Evolutionary conservation across 441 rosid genomes (phyloP), one percentile per base, ranked within the genome.

Genomic region (Adansonia grandidieri): DNA sequence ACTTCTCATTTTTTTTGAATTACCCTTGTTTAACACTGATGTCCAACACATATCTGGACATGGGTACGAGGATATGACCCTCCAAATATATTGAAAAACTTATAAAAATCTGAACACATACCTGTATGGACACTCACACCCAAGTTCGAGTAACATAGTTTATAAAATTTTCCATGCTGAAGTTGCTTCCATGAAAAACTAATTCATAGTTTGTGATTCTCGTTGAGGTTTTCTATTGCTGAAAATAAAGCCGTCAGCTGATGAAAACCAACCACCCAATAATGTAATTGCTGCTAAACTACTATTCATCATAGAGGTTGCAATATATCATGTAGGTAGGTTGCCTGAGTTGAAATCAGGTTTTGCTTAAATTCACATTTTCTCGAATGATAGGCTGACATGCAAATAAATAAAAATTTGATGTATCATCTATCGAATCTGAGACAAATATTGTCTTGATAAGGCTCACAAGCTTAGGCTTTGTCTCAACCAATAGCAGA

Each of bases 221-320:
- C 22, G 28, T 45, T 5, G 72, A 20, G 56, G 54, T 14, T 15
- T 44, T 45, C 28, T 6, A 13, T 69, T 13, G 58, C 57, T 48
- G 57, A 69, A 24, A 48, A 13, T 69, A 22, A 47, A 47, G 73
- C 20, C 42, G 22, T 45, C 20, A 48, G 22, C 44, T 22, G 11
- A 13, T 22, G 17, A 17, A 9, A 22, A 9, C 64, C 8, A 14
- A 68, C 40, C 73, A 20, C 28, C 57, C 5, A 6, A 69, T 48
- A 47, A 20, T 69, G 22, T 20, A 47, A 10, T 48, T 48, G 13
- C 73, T 11, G 73, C 58, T 69, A 69, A 69, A 48, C 73, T 69
- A 11, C 53, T 48, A 22, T 50, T 48, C 19, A 22, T 22, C 40
- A 5, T 14, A 69, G 42, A 48, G 73, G 28, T 44, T 69, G 6